A percentile compares a stretch with the other conserved stretches of the same genome.
These are phyloP conservation scores for Trichosporon faecale DNA, from an alignment of 1,284 basidiomycete genomes.

Conservation along the genomic window DNA sequence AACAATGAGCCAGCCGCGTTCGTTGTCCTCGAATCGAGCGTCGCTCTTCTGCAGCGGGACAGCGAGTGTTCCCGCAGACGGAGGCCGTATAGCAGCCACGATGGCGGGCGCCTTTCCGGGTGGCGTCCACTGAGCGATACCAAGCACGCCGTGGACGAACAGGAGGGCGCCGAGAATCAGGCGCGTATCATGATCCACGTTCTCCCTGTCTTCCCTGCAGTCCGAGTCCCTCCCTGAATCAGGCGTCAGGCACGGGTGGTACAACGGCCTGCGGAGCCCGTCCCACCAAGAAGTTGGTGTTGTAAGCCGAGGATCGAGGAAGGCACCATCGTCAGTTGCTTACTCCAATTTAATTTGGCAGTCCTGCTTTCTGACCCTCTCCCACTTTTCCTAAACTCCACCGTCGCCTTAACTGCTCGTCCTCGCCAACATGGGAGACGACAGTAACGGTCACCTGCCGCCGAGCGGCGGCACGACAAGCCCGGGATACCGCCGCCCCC, in stretches of 20 bases:
- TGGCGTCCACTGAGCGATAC: not conserved
- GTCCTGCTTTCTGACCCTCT: not conserved
- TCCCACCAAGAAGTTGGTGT: not conserved
- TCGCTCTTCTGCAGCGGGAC: not conserved
- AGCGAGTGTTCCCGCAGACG: not conserved
- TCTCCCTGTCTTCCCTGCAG: not conserved
- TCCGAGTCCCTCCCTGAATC: not conserved
- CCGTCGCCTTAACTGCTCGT: not conserved
- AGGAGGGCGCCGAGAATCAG: not conserved
- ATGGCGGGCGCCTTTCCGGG: not conserved
- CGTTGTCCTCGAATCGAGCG: not conserved
- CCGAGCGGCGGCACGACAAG: not conserved
- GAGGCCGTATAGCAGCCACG: not conserved
- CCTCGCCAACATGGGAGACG: conserved; percentile 6
- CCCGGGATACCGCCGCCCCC: not conserved
- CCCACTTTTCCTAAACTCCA: not conserved
- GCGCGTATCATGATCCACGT: not conserved
- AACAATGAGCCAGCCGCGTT: not conserved
- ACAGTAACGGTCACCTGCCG: conserved; percentile 2
- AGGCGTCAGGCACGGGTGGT: not conserved
- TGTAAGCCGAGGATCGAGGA: not conserved
- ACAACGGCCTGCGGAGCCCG: not conserved
- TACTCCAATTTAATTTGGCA: not conserved
- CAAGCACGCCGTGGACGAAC: not conserved
- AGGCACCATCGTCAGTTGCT: not conserved